phyloP scores from a whole-genome alignment of 2,329 filamentous ascomycete species.

The Exophiala calicioides region DNA sequence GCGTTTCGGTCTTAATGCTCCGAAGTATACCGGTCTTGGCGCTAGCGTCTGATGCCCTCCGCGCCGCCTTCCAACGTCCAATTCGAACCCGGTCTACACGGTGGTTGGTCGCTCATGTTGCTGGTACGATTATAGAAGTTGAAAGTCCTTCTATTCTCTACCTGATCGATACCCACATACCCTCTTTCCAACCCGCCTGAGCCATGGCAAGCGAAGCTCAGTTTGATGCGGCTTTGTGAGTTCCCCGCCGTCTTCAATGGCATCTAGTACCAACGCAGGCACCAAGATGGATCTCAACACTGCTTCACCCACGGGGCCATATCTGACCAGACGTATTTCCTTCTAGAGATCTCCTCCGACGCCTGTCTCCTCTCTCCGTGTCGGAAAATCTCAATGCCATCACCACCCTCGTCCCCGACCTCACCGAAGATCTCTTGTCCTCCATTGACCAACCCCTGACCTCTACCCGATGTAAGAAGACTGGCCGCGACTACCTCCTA shows the following conservation, averaged over 20 bases:
- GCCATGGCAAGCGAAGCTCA: conserved; percentile 44
- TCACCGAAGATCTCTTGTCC: conserved; percentile 96
- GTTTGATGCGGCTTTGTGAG: conserved; percentile 55
- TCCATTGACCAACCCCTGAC: conserved; percentile 95
- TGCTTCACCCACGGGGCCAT: background rate
- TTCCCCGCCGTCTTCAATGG: conserved; percentile 14
- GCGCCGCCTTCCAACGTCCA: too few species aligned
- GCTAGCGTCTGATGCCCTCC: too few species aligned
- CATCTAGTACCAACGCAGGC: background rate
- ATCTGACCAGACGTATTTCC: too few species aligned
- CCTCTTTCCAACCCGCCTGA: conserved; percentile 5
- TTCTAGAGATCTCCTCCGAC: conserved; percentile 92
- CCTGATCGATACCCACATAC: too few species aligned
- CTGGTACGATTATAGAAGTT: too few species aligned
- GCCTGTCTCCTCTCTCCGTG: conserved; percentile 92
- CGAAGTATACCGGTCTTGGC: too few species aligned
- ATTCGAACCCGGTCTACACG: too few species aligned
- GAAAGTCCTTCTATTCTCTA: too few species aligned
- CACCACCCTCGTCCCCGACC: conserved; percentile 81
- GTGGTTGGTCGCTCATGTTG: too few species aligned
- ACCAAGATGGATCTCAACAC: background rate
- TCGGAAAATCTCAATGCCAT: conserved; percentile 84
- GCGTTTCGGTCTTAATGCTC: too few species aligned
- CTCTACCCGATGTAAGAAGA: conserved; percentile 80
- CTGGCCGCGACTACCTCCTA: conserved; percentile 91